Conservation (phyloP, 805 yeast species). For the Myxozyma monticola region DNA sequence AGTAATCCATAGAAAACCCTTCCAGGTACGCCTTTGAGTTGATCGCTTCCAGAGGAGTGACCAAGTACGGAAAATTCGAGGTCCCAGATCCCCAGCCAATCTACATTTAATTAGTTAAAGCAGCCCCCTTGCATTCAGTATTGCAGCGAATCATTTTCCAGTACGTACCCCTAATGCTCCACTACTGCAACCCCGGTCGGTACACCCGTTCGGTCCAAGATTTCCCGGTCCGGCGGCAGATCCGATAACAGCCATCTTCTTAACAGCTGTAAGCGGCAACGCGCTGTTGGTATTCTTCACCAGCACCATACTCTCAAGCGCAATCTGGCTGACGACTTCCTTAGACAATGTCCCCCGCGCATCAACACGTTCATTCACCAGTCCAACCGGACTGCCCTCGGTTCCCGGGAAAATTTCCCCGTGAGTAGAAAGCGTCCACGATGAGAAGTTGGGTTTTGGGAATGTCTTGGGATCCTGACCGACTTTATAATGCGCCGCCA, state of each 20-base stretch:
- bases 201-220: conserved; percentile 51
- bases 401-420: conserved; percentile 58
- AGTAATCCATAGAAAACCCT: conserved; percentile 49
- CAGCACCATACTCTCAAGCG: conserved; percentile 57
- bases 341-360: conserved; percentile 47
- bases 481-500: conserved; percentile 56
- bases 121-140: no score
- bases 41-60: conserved; percentile 61
- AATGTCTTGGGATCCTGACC: conserved; percentile 43
- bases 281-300: conserved; percentile 54
- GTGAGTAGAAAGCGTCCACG: conserved; percentile 58
- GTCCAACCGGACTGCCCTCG: conserved; percentile 54
- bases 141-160: no score
- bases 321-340: conserved; percentile 52
- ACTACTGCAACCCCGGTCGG: conserved; percentile 52
- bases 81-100: conserved; percentile 69
- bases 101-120: background rate
- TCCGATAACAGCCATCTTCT: conserved; percentile 52
- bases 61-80: conserved; percentile 54
- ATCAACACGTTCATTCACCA: conserved; percentile 56
- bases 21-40: conserved; percentile 48
- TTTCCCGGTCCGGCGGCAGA: conserved; percentile 54
- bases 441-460: conserved; percentile 53
- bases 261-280: conserved; percentile 48
- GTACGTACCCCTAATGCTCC: conserved; percentile 50